These are phyloP conservation scores for Colletotrichum sp. DNA, from an alignment of 2,329 filamentous ascomycete genomes.

Conservation along the genomic window DNA sequence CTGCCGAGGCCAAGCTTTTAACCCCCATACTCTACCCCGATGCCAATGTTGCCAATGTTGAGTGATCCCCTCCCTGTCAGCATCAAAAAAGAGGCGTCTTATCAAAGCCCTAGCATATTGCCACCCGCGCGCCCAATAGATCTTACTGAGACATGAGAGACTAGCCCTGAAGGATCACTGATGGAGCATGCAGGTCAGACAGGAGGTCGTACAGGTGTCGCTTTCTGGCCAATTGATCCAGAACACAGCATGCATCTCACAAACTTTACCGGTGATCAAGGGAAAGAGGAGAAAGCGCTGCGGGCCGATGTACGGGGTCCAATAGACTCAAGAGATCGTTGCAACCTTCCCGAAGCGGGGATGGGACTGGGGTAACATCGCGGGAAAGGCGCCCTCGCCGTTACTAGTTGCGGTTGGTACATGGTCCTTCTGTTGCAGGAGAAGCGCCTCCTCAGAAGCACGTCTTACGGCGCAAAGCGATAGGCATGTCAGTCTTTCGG, in stretches of 20 bases:
- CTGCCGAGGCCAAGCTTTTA: conserved; percentile 15
- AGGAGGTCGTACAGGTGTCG: not conserved
- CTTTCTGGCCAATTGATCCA: not conserved
- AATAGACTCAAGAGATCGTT: not conserved
- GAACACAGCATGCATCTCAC: conserved; percentile 1
- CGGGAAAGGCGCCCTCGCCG: not conserved
- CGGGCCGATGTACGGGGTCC: not conserved
- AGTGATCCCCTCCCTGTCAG: not conserved
- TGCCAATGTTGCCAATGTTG: not conserved
- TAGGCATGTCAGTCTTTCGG: not conserved
- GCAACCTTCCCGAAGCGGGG: conserved; percentile 7
- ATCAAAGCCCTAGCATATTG: not conserved
- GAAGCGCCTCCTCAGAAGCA: not conserved
- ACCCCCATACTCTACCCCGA: not conserved
- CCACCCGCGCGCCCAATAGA: not conserved
- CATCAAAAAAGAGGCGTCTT: not conserved
- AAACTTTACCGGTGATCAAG: not conserved
- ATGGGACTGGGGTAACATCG: not conserved
- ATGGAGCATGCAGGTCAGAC: conserved; percentile 7
- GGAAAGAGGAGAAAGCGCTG: not conserved
- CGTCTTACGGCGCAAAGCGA: not conserved
- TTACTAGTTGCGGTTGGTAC: not conserved
- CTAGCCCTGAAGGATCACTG: not conserved
- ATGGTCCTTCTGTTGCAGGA: not conserved
- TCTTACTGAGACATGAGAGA: not conserved